Percentiles rank a stretch among this genome's conserved stretches.
phyloP scores from a whole-genome alignment of 306 rosid genomes.

The Corylus avellana region DNA sequence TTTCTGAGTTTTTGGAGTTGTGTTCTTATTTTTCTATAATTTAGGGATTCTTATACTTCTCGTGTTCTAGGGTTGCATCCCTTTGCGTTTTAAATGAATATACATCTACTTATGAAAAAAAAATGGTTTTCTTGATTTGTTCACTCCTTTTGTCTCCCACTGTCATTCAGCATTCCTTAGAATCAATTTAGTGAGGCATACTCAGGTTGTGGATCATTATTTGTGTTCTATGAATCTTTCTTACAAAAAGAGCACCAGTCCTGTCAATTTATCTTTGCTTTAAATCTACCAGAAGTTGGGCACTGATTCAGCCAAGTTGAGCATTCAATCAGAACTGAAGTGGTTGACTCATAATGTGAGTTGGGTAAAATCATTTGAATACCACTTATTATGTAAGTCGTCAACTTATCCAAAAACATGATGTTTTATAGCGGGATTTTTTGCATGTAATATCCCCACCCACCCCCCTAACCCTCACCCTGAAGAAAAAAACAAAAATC shows the following conservation, averaged over 20 bases:
- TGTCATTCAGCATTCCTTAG: constrained; percentile 1
- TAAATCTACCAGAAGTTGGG: neutral
- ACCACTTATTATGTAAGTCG: neutral
- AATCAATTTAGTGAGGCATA: no score
- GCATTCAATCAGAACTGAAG: neutral
- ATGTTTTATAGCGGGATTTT: neutral
- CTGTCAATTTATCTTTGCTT: neutral
- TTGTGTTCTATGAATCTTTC: neutral
- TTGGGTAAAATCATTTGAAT: neutral
- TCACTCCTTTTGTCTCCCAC: neutral
- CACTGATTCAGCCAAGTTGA: neutral
- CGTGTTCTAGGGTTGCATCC: no score
- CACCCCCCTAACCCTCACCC: neutral
- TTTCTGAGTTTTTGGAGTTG: no score
- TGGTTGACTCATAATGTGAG: neutral
- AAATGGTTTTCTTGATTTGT: neutral
- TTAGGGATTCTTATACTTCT: no score
- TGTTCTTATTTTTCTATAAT: no score
- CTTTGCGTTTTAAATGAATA: no score
- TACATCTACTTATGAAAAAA: no score
- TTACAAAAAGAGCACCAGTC: neutral
- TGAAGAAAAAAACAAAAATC: no score
- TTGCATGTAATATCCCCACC: neutral
- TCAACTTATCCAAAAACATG: neutral
- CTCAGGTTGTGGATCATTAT: neutral